These are phyloP conservation scores for Pezicula rhizophila DNA, from an alignment of 2,329 filamentous ascomycete genomes.

Conservation along the genomic window DNA sequence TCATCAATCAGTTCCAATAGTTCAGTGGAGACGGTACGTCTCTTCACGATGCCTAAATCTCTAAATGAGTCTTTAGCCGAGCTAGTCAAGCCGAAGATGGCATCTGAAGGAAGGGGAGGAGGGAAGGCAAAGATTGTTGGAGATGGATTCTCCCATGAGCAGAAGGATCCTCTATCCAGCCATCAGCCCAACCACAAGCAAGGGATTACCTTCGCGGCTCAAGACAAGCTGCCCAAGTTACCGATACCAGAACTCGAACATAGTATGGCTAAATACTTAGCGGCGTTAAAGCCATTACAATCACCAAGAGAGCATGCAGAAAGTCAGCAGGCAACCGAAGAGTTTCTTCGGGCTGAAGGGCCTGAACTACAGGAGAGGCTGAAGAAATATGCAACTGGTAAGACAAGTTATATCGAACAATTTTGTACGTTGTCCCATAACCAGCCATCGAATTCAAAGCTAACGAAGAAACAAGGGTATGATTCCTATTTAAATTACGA, in stretches of 20 bases:
- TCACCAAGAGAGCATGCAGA: slow-evolving; percentile 75
- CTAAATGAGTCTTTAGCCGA: slow-evolving; percentile 63
- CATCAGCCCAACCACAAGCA: slow-evolving; percentile 45
- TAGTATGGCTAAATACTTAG: slow-evolving; percentile 74
- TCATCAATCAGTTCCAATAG: slow-evolving; percentile 48
- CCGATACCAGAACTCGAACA: slow-evolving; percentile 84
- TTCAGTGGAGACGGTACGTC: slow-evolving; percentile 41
- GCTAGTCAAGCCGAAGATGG: slow-evolving; percentile 13
- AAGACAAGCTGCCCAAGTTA: slow-evolving; percentile 83
- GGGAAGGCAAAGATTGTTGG: slow-evolving; percentile 47
- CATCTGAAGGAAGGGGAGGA: slow-evolving; percentile 31
- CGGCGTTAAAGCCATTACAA: slow-evolving; percentile 76
- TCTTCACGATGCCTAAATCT: slow-evolving; percentile 66
- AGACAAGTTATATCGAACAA: slow-evolving; percentile 96
- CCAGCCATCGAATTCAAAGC: neutral
- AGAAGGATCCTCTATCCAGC: slow-evolving; percentile 39
- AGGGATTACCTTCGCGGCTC: slow-evolving; percentile 79
- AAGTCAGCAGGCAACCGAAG: slow-evolving; percentile 70
- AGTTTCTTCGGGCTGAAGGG: slow-evolving; percentile 77
- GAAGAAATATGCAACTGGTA: slow-evolving; percentile 82
- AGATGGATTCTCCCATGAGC: slow-evolving; percentile 39
- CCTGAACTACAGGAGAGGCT: slow-evolving; percentile 81
- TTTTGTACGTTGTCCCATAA: slow-evolving; percentile 65
- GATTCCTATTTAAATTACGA: slow-evolving; percentile 98
- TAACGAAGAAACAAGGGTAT: slow-evolving; percentile 61